Percentiles rank a stretch among this genome's conserved stretches.
phyloP scores from a whole-genome alignment of 805 yeast species.

The Cyberlindnera meyerae region DNA sequence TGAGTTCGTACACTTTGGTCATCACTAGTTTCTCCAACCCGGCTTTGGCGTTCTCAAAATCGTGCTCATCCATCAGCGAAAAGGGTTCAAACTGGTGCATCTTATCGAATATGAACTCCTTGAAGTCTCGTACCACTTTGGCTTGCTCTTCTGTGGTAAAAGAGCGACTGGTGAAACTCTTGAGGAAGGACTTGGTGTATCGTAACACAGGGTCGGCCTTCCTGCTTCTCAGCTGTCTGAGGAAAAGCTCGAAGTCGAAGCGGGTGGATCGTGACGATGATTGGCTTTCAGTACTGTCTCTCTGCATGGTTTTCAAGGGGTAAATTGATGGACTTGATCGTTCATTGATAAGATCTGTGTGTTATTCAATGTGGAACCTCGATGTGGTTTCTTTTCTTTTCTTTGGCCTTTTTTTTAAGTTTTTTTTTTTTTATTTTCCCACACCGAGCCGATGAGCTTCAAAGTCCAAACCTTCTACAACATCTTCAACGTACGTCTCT shows the following conservation, averaged over 20 bases:
- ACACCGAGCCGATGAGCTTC: too few species aligned
- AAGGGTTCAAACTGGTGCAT: conserved; percentile 69
- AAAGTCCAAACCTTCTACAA: too few species aligned
- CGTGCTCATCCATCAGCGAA: conserved; percentile 52
- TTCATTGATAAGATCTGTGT: too few species aligned
- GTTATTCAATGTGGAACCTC: too few species aligned
- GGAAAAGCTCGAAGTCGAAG: conserved; percentile 82
- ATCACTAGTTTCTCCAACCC: conserved; percentile 90
- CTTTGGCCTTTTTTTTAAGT: too few species aligned
- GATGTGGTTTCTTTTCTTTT: too few species aligned
- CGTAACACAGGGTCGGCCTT: conserved; percentile 86
- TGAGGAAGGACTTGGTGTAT: conserved; percentile 78
- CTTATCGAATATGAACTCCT: conserved; percentile 61
- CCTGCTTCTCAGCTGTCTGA: conserved; percentile 63
- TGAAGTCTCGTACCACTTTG: conserved; percentile 74
- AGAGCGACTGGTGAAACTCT: conserved; percentile 54
- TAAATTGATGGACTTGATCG: neutral
- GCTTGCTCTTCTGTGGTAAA: conserved; percentile 78
- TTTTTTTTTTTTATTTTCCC: neutral
- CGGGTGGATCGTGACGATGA: conserved; percentile 16
- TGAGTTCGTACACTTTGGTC: conserved; percentile 74
- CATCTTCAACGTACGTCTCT: too few species aligned
- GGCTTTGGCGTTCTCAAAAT: conserved; percentile 70
- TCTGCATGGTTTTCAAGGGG: conserved; percentile 3
- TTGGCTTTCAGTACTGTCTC: conserved; percentile 10